Conservation (phyloP, 2,329 filamentous ascomycete species). For the Exophiala sp. region DNA sequence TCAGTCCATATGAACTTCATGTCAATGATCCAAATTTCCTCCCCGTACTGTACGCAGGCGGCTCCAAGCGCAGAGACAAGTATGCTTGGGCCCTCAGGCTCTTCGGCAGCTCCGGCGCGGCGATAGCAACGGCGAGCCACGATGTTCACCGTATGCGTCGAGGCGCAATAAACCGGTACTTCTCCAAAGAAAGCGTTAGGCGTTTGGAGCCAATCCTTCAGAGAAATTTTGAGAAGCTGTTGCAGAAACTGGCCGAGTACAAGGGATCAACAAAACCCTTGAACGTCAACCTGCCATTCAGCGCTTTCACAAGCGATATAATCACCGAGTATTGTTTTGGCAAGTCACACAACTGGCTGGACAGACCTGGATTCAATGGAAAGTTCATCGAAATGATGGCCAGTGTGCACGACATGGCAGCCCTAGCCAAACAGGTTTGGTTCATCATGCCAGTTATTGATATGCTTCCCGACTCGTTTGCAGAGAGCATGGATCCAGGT, state of each 20-base stretch:
- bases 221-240: conserved; percentile 26
- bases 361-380: conserved; percentile 30
- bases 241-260: conserved; percentile 19
- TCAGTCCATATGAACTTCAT: conserved; percentile 19
- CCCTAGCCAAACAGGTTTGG: conserved; percentile 29
- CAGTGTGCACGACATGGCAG: conserved; percentile 28
- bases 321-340: conserved; percentile 40
- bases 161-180: conserved; percentile 40
- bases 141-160: conserved; percentile 41
- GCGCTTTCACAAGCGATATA: conserved; percentile 35
- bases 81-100: conserved; percentile 4
- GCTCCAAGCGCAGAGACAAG: conserved; percentile 2
- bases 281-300: conserved; percentile 14
- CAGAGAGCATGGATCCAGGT: too few relatives aligned
- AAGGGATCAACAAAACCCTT: conserved; percentile 5
- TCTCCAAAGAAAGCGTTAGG: conserved; percentile 38
- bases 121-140: conserved; percentile 38
- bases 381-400: conserved; percentile 29
- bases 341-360: conserved; percentile 33
- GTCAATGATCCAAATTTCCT: conserved; percentile 17
- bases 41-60: conserved; percentile 7
- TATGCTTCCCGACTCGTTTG: conserved; percentile 4
- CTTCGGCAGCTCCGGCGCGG: conserved; percentile 6
- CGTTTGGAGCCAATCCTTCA: conserved; percentile 37
- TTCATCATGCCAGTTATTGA: conserved; percentile 3